Evolutionary conservation across 495 filamentous ascomycete genomes (phyloP), one percentile per base, ranked within the genome.

Genomic region (Penicillium lividum): DNA sequence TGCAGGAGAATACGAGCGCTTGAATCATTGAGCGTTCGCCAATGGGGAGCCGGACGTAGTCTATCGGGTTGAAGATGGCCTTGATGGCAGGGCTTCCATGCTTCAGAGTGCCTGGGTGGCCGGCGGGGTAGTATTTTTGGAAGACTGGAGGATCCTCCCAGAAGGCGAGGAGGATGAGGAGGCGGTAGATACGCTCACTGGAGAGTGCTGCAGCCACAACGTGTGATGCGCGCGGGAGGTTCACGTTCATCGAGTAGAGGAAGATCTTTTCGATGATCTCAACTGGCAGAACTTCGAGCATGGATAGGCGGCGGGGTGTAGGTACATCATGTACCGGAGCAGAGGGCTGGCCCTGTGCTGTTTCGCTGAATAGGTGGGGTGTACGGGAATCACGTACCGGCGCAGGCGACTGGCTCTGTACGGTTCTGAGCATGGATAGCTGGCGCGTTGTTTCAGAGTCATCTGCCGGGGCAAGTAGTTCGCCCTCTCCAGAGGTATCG

Each of bases 241-340:
- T 75, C 22, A 78, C 42, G 54, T 85, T 82, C 58, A 80, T 50
- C 22, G 77, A 71, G 47, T 79, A 67, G 15, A 83, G 68, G 48
- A 83, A 85, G 34, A 85, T 80, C 50, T 71, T 65, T 62, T 84
- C 77, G 33, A 86, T 67, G 8, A 86, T 53, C 58, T 86, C 83
- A 2, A 75, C 73, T 1, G 82, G 83, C 1, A 86, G 67, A 10
- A 61, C 59, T 61, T 85, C 83, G 5, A 86, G 68, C 16, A 53
- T 56, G 5, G 77, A 79, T 45, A 76, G 63, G 7, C 46, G 46
- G 15, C 46, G 46, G 10, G 46, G 46, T 29, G 46, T 7, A 18
- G 46, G 2, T 22, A 22, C 22, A 2, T 22, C 22, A 22, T 22
- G 22, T 22, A 22, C n/a, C n/a, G n/a, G n/a, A n/a, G n/a, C 44